phyloP scores from a whole-genome alignment of 2,329 filamentous ascomycete genomes.

The Fonsecaea multimorphosa region DNA sequence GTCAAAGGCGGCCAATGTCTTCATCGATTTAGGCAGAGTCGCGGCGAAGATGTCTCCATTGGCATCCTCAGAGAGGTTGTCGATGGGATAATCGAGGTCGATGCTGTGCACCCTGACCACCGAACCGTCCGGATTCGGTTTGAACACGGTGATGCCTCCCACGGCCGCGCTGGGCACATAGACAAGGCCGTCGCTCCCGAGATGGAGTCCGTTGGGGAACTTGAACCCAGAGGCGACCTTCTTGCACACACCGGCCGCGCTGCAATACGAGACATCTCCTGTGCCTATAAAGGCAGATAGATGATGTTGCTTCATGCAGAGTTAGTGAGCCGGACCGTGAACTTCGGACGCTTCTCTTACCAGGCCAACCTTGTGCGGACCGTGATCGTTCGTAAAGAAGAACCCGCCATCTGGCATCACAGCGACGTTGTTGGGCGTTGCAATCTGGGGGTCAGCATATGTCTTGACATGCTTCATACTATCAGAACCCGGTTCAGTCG shows the following conservation, averaged over 20 bases:
- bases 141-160: slow-evolving; percentile 40
- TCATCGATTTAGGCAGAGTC: slow-evolving; percentile 42
- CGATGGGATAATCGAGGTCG: slow-evolving; percentile 42
- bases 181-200: slow-evolving; percentile 44
- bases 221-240: slow-evolving; percentile 36
- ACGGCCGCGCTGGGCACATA: slow-evolving; percentile 44
- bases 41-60: slow-evolving; percentile 47
- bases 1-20: slow-evolving; percentile 36
- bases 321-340: slow-evolving; percentile 6
- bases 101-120: slow-evolving; percentile 38
- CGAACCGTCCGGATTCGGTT: slow-evolving; percentile 21
- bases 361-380: slow-evolving; percentile 40
- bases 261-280: slow-evolving; percentile 41
- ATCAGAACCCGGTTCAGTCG: slow-evolving; percentile 38
- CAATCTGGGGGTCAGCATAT: slow-evolving; percentile 42
- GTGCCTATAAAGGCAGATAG: slow-evolving; percentile 28
- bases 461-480: slow-evolving; percentile 45
- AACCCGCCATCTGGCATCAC: slow-evolving; percentile 45
- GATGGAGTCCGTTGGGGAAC: slow-evolving; percentile 46
- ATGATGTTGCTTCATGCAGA: slow-evolving; percentile 35
- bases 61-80: slow-evolving; percentile 47
- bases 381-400: slow-evolving; percentile 49
- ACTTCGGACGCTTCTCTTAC: not conserved
- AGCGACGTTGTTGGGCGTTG: slow-evolving; percentile 48
- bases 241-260: slow-evolving; percentile 27